Evolutionary conservation across 148 eudicot genomes (phyloP), one percentile per base, ranked within the genome.

Genomic region (Simmondsia chinensis): DNA sequence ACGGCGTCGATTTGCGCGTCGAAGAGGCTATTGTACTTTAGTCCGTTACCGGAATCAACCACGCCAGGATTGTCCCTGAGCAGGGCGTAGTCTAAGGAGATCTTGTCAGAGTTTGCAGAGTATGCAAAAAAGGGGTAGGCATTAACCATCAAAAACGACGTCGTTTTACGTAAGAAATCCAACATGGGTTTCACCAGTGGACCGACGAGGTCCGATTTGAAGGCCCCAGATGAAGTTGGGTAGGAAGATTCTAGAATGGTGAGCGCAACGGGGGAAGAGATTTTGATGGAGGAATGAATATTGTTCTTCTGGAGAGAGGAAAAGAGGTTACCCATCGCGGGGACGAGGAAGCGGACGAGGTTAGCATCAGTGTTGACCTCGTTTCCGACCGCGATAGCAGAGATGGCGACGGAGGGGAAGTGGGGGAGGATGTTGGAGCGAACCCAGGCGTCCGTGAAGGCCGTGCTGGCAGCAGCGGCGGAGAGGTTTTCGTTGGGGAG

Each of bases 1-100:
- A 88, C 96, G 8, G 96, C 96, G 54, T 88, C 94, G 15, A 80
- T 30, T 48, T 83, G 97, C 15, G 97, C 97, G 6, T 89, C 97
- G 13, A 89, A 69, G 0, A 89, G 46, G 33, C 57, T 70, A 1
- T 46, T 20, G 46, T 89, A 89, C 3, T 60, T 60, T 5, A 80
- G 61, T 6, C 97, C 93, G 34, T 69, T 75, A 11, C 59, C 69
- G 0, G 91, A 50, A 30, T 89, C 95, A 3, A 52, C 64, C 6
- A 56, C 62, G 2, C 84, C 84, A 0, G 71, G 17, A 36, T 68
- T 69, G 20, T 65, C 61, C 7, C 48, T 56, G 27, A 80, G 67
- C 52, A 87, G 34, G 6, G 96, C 89, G 41, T 87, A 87, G 24
- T 83, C 88, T 4, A 83, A 20, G 0, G 89, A 68, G 4, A 87